Percentiles rank a stretch among this genome's conserved stretches.
Conservation (phyloP, 441 rosid species). For the Pelargonium fulgidum region DNA sequence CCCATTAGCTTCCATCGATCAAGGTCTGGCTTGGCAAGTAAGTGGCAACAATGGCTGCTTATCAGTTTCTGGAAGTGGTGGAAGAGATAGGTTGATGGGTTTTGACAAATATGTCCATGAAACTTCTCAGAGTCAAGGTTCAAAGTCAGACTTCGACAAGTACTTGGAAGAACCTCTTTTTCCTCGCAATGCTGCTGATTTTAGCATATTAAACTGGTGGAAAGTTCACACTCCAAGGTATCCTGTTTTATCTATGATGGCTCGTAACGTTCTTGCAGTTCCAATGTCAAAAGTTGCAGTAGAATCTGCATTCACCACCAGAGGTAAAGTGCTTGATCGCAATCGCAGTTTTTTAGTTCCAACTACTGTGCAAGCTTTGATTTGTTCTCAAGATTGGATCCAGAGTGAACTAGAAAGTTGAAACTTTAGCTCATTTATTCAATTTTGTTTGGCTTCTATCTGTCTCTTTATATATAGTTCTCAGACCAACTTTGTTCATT, state of each 20-base stretch:
- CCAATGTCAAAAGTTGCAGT: conserved; percentile 41
- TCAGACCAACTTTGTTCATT: neutral
- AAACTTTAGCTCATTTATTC: neutral
- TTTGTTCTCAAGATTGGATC: conserved; percentile 68
- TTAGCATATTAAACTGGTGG: conserved; percentile 58
- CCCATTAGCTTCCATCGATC: conserved; percentile 46
- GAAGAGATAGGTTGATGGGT: conserved; percentile 42
- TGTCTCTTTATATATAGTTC: neutral
- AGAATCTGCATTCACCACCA: conserved; percentile 30
- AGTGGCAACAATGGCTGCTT: conserved; percentile 17
- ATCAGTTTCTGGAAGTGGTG: conserved; percentile 19
- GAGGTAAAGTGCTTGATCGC: conserved; percentile 35
- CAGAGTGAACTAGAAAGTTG: conserved; percentile 37
- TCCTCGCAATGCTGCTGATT: conserved; percentile 48
- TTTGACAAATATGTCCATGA: conserved; percentile 53
- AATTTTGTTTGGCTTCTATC: neutral
- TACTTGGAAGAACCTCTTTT: conserved; percentile 65
- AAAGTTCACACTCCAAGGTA: conserved; percentile 57
- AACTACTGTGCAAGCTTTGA: conserved; percentile 47
- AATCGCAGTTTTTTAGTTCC: conserved; percentile 40
- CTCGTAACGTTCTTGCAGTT: conserved; percentile 44
- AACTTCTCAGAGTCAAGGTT: conserved; percentile 39
- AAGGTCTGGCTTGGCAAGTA: conserved; percentile 44
- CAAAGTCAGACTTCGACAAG: conserved; percentile 48
- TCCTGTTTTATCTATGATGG: conserved; percentile 59